Base-by-base conservation (phyloP, 345 rosid species). In the Garcia nutans region DNA sequence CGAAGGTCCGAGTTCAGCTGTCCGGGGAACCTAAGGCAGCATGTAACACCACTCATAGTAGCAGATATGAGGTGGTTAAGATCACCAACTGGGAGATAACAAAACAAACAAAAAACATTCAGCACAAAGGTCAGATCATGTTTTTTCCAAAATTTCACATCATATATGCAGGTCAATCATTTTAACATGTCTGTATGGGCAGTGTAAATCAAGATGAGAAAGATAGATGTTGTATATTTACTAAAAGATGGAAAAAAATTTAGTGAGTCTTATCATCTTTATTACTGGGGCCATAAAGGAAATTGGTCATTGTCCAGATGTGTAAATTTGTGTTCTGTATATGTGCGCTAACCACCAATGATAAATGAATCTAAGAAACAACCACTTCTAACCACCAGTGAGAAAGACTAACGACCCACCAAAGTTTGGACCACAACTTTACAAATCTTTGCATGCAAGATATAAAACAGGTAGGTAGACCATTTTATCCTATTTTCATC, bases 41-140 rank as follows among this genome's bases (percentile, higher is more conserved):
- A 77, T 3, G 79, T 77, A 47, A 77, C 79, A 24, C 79, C 79
- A 20, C 80, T 77, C 80, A 77, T 77, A 65, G 80, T 77, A 10
- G 80, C 80, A 65, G 80, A 77, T 26, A 77, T 77, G 44, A 77
- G 80, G 49, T 77, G 80, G 64, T 77, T 77, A 65, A 77, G 76
- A 77, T 77, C 80, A 6, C 80, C 80, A 55, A 77, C 80, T 77
- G 80, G 33, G 2, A 75, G 7, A 65, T 9, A 3, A 23, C 0
- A 41, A 74, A 65, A 74, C 63, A 57, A 24, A 37, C 5, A 37
- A 37, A 37, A 37, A 71, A 64, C 26, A 52, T 2, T 37, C 8
- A 37, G 26, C 49, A 26, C 45, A 22, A 45, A 28, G 15, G 20
- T 56, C 65, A 77, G 65, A 54, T 64, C n/a, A 52, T n/a, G 10